phyloP scores from a whole-genome alignment of 352 stramenopile species.

The Phytophthora palmivora region DNA sequence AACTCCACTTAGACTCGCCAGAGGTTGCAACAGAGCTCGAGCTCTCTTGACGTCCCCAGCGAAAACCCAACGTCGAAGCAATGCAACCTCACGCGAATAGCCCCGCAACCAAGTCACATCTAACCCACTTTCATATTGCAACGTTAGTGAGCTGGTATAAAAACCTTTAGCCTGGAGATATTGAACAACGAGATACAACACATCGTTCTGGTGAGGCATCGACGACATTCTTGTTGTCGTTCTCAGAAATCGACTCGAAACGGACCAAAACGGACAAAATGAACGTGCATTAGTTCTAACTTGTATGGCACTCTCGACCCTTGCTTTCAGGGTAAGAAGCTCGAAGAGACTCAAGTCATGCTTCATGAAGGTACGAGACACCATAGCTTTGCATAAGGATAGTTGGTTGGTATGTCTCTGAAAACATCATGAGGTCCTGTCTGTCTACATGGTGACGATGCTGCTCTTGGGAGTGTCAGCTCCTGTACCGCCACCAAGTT shows the following conservation, averaged over 20 bases:
- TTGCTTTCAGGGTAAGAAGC: no score
- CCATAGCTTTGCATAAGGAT: constrained; percentile 40
- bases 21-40: constrained; percentile 46
- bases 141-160: constrained; percentile 43
- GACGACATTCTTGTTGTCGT: constrained; percentile 25
- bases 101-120: constrained; percentile 70
- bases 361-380: constrained; percentile 5
- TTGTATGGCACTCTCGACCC: neutral
- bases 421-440: constrained; percentile 19
- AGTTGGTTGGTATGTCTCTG: constrained; percentile 37
- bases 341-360: no score
- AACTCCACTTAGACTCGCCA: constrained; percentile 27
- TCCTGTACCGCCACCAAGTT: constrained; percentile 29
- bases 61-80: constrained; percentile 68
- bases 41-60: constrained; percentile 49
- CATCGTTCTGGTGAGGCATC: constrained; percentile 28
- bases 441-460: constrained; percentile 82
- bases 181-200: constrained; percentile 62
- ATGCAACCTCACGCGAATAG: constrained; percentile 43
- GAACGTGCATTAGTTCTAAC: constrained; percentile 5
- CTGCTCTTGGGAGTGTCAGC: constrained; percentile 75
- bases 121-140: constrained; percentile 63
- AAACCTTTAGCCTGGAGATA: constrained; percentile 55
- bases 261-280: constrained; percentile 9
- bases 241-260: constrained; percentile 15